Percentiles rank a stretch among this genome's conserved stretches.
phyloP scores from a whole-genome alignment of 352 stramenopile species.

The Thalassiosira sp. region DNA sequence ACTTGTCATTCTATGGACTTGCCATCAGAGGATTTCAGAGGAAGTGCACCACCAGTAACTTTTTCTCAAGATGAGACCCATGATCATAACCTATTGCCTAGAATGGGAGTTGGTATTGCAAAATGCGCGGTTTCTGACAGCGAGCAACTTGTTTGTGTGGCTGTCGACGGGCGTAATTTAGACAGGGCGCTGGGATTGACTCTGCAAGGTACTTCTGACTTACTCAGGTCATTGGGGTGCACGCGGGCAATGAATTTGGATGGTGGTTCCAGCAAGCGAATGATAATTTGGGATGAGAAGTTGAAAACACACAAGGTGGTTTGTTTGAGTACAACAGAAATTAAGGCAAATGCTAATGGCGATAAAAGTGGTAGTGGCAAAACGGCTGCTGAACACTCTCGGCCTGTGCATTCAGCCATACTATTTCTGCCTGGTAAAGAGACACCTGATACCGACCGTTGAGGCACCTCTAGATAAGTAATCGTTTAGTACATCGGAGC shows the following conservation, averaged over 20 bases:
- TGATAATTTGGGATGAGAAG: slow-evolving; percentile 35
- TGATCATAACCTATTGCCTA: slow-evolving; percentile 48
- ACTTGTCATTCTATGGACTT: slow-evolving; percentile 20
- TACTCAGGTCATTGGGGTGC: slow-evolving; percentile 41
- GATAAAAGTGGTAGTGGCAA: background rate
- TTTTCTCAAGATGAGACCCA: slow-evolving; percentile 55
- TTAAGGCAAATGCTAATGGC: slow-evolving; percentile 20
- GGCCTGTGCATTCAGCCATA: slow-evolving; percentile 45
- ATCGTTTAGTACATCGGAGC: no score
- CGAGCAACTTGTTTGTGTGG: slow-evolving; percentile 34
- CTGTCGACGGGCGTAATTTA: slow-evolving; percentile 51
- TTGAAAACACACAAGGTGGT: slow-evolving; percentile 28
- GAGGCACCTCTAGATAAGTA: no score
- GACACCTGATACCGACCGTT: no score
- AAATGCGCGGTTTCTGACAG: slow-evolving; percentile 13
- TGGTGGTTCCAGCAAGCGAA: slow-evolving; percentile 43
- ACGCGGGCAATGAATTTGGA: slow-evolving; percentile 51
- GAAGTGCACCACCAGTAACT: slow-evolving; percentile 41
- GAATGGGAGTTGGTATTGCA: slow-evolving; percentile 45
- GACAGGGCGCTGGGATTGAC: slow-evolving; percentile 42
- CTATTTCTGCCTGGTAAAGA: slow-evolving; percentile 22
- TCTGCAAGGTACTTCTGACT: slow-evolving; percentile 27
- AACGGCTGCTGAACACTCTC: slow-evolving; percentile 17
- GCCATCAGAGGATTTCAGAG: slow-evolving; percentile 36
- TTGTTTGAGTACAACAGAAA: slow-evolving; percentile 46